Percentiles rank a stretch among this genome's conserved stretches.
phyloP scores from a whole-genome alignment of 2,329 filamentous ascomycete species.

The Scopulariopsis brevicaulis region DNA sequence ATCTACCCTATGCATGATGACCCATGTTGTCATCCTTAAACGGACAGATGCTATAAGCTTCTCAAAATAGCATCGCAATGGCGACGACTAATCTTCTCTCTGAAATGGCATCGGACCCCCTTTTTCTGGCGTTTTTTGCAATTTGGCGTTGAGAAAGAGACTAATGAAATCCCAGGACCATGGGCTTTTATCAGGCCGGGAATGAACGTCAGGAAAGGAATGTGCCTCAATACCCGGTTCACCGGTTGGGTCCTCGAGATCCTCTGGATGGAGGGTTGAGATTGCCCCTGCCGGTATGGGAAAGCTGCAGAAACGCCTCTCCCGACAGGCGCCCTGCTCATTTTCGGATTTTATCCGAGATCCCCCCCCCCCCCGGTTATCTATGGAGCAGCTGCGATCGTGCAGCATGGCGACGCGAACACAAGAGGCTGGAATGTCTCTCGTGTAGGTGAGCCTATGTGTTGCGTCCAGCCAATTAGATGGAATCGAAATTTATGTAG shows the following conservation, averaged over 20 bases:
- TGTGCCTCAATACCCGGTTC: no score
- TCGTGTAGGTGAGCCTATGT: no score
- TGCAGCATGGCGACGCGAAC: no score
- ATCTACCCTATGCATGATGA: conserved; percentile 53
- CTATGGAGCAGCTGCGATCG: no score
- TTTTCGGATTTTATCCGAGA: not conserved
- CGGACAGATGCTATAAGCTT: conserved; percentile 27
- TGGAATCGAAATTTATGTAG: no score
- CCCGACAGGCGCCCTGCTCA: not conserved
- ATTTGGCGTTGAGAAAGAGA: not conserved
- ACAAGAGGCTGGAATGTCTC: no score
- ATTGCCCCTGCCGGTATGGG: not conserved
- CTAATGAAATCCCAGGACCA: not conserved
- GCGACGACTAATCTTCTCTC: conserved; percentile 40
- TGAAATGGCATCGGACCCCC: conserved; percentile 16
- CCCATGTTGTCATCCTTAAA: conserved; percentile 94
- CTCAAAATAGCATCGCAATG: conserved; percentile 13
- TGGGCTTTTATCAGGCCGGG: not conserved
- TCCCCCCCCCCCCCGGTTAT: no score
- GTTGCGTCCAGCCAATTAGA: no score
- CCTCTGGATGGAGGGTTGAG: not conserved
- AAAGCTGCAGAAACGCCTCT: not conserved
- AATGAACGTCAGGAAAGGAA: no score
- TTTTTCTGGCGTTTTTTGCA: not conserved
- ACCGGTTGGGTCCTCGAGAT: no score